Evolutionary conservation across 257 asterid species (phyloP).

Genomic region (Pogostemon cablin): DNA sequence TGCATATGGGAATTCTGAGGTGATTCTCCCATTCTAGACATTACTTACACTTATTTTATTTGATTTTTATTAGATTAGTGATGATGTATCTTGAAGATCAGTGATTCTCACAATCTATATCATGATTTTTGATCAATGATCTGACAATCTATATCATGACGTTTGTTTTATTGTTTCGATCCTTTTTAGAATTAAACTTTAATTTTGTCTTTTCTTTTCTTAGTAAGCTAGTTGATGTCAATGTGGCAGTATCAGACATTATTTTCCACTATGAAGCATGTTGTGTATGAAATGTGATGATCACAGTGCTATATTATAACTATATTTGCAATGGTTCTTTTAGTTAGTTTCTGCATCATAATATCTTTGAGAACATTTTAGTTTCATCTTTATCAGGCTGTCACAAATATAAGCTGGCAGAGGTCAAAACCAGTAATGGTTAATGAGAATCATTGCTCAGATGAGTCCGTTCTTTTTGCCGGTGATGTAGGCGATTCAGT

Average conservation of each 20-base stretch:
- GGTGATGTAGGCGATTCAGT: constrained; percentile 87
- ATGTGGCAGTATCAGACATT: constrained; percentile 25
- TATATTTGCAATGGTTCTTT: constrained; percentile 12
- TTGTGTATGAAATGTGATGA: constrained; percentile 14
- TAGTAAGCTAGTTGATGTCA: constrained; percentile 16
- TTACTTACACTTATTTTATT: constrained; percentile 33
- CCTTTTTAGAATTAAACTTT: not conserved
- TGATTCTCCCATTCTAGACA: constrained; percentile 35
- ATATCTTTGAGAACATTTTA: constrained; percentile 21
- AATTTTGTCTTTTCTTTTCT: constrained; percentile 16
- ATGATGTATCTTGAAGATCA: constrained; percentile 18
- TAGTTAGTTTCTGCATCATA: constrained; percentile 21
- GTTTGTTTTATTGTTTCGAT: constrained; percentile 21
- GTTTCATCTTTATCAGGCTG: constrained; percentile 65
- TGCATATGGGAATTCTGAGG: constrained; percentile 91
- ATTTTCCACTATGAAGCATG: constrained; percentile 21
- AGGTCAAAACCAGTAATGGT: constrained; percentile 72
- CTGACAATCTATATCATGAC: not conserved
- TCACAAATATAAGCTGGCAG: constrained; percentile 94
- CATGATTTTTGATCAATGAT: not conserved
- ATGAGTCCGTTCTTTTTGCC: constrained; percentile 77
- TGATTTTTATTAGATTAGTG: constrained; percentile 23
- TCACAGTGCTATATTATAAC: not conserved
- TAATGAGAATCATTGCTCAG: constrained; percentile 72
- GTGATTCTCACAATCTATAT: not conserved